These are phyloP conservation scores for Saprolegnia diclina DNA, from an alignment of 352 stramenopile species.

Conservation along the genomic window DNA sequence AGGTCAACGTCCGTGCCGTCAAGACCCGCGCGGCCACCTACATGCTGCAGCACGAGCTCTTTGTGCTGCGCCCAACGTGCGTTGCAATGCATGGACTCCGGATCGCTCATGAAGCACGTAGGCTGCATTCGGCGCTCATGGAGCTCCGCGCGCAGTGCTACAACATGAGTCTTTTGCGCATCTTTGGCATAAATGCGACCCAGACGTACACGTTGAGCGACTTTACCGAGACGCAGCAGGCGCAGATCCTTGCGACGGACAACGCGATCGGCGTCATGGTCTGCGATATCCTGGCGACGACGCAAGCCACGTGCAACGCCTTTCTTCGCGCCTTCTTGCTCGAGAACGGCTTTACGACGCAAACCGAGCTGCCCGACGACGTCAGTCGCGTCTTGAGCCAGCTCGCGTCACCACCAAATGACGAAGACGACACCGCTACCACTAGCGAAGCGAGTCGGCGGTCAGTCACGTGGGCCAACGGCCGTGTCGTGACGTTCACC, in stretches of 20 bases:
- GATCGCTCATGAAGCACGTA: background rate
- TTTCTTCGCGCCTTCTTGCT: conserved; percentile 21
- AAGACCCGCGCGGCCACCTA: conserved; percentile 34
- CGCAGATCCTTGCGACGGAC: conserved; percentile 59
- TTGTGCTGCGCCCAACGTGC: conserved; percentile 69
- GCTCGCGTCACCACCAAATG: background rate
- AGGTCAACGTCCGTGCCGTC: conserved; percentile 48
- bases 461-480: conserved; percentile 14
- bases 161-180: conserved; percentile 33
- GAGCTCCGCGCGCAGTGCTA: conserved; percentile 60
- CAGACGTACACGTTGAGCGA: conserved; percentile 69
- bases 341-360: conserved; percentile 20
- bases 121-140: conserved; percentile 76
- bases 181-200: conserved; percentile 46
- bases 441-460: background rate
- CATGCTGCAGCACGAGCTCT: conserved; percentile 71
- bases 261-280: conserved; percentile 57
- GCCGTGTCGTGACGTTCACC: conserved; percentile 87
- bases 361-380: background rate
- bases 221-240: conserved; percentile 69
- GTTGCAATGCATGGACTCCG: background rate
- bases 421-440: background rate
- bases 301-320: conserved; percentile 16
- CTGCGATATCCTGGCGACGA: conserved; percentile 24
- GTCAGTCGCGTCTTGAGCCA: conserved; percentile 3